Evolutionary conservation across 1,284 basidiomycete genomes (phyloP).

Genomic region (Schizophyllum amplum): DNA sequence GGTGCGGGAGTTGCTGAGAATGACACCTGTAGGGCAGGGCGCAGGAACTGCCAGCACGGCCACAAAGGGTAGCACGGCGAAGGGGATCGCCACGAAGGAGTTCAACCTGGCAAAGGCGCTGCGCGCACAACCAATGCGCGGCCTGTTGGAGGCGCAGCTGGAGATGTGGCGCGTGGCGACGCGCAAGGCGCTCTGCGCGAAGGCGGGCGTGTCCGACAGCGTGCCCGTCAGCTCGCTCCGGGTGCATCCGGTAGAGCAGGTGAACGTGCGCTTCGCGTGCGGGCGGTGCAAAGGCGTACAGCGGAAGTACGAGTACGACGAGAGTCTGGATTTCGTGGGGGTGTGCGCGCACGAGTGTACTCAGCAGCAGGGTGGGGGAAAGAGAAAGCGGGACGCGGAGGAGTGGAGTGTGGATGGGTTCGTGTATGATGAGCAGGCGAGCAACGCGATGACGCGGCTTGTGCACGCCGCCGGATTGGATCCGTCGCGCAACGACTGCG

Average conservation of each 20-base stretch:
- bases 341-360: slow-evolving; percentile 52
- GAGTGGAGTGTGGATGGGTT: slow-evolving; percentile 45
- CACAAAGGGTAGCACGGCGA: no score
- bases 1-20: not conserved
- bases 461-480: slow-evolving; percentile 24
- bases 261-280: slow-evolving; percentile 54
- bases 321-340: slow-evolving; percentile 43
- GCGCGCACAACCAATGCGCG: slow-evolving; percentile 14
- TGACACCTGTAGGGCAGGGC: not conserved
- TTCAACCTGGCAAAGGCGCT: not conserved
- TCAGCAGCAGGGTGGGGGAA: slow-evolving; percentile 18
- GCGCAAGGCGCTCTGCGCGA: slow-evolving; percentile 30
- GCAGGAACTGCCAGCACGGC: no score
- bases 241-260: slow-evolving; percentile 47
- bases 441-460: slow-evolving; percentile 29
- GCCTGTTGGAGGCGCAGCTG: slow-evolving; percentile 37
- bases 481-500: slow-evolving; percentile 23
- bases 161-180: slow-evolving; percentile 38
- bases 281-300: slow-evolving; percentile 34
- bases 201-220: slow-evolving; percentile 35
- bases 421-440: slow-evolving; percentile 43
- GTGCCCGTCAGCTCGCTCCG: slow-evolving; percentile 40
- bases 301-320: slow-evolving; percentile 25
- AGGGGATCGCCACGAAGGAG: not conserved
- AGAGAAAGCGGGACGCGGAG: slow-evolving; percentile 19